Conservation (phyloP, 345 rosid species). For the Citrus australasica region DNA sequence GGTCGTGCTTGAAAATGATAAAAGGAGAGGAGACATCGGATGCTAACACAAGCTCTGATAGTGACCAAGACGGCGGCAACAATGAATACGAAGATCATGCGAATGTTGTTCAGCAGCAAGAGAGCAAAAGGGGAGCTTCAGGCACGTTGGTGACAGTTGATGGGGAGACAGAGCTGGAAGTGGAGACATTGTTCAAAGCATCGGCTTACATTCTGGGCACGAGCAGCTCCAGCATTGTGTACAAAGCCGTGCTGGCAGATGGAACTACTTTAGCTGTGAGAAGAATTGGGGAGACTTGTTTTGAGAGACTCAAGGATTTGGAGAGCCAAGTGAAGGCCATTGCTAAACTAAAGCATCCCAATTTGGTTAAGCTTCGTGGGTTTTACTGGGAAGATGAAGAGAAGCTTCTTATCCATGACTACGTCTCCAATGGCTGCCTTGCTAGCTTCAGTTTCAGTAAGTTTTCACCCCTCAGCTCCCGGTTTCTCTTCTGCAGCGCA, state of each 20-base stretch:
- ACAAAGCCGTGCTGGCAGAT: slow-evolving; percentile 75
- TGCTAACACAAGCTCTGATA: slow-evolving; percentile 46
- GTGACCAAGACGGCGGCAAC: slow-evolving; percentile 39
- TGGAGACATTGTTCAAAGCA: slow-evolving; percentile 72
- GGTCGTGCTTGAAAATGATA: slow-evolving; percentile 52
- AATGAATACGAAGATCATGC: slow-evolving; percentile 12
- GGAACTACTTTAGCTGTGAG: slow-evolving; percentile 77
- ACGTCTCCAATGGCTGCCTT: slow-evolving; percentile 74
- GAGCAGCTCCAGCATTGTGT: slow-evolving; percentile 63
- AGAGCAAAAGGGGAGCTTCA: slow-evolving; percentile 14
- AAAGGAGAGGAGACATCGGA: slow-evolving; percentile 49
- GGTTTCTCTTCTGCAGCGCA: not conserved
- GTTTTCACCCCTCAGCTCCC: slow-evolving; percentile 13
- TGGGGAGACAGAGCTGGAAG: slow-evolving; percentile 66
- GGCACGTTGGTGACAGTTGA: slow-evolving; percentile 61
- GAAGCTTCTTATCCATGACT: slow-evolving; percentile 83
- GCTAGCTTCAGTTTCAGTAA: slow-evolving; percentile 50
- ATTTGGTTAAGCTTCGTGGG: slow-evolving; percentile 68
- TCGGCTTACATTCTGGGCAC: slow-evolving; percentile 80
- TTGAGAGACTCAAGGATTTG: slow-evolving; percentile 56
- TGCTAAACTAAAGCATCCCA: slow-evolving; percentile 71
- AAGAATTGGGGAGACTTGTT: slow-evolving; percentile 71
- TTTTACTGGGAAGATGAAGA: slow-evolving; percentile 85
- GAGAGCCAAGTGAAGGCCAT: slow-evolving; percentile 61
- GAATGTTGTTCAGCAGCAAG: slow-evolving; percentile 13